Percentiles rank a stretch among this genome's conserved stretches.
Conservation (phyloP, 2,329 filamentous ascomycete genomes). For the Lachnellula subtilissima region DNA sequence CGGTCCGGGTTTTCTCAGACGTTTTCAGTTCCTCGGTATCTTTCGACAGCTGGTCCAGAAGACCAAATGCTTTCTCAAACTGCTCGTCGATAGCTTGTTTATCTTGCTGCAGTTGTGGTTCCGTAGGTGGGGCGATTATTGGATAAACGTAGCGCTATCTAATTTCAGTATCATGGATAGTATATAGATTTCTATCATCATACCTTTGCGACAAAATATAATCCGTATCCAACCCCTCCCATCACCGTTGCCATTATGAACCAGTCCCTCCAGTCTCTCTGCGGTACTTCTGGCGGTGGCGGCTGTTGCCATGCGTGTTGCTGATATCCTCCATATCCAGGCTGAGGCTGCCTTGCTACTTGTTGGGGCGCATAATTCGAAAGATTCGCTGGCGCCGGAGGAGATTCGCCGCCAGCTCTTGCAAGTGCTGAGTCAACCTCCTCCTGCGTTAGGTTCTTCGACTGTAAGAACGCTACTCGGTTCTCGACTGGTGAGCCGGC, state of each 20-base stretch:
- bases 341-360: constrained; percentile 34
- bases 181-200: constrained; percentile 9
- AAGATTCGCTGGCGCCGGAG: constrained; percentile 35
- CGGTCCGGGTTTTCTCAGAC: constrained; percentile 78
- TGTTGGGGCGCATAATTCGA: constrained; percentile 40
- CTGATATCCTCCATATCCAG: constrained; percentile 43
- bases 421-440: constrained; percentile 84
- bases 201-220: constrained; percentile 85
- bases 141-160: constrained; percentile 80
- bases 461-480: constrained; percentile 85
- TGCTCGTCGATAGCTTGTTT: constrained; percentile 89
- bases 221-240: constrained; percentile 80
- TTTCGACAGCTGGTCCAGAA: constrained; percentile 86
- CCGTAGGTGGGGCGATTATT: constrained; percentile 86
- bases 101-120: constrained; percentile 88
- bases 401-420: constrained; percentile 60
- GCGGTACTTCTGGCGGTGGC: constrained; percentile 57
- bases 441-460: constrained; percentile 95
- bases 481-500: constrained; percentile 87
- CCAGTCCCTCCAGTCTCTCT: constrained; percentile 95
- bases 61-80: constrained; percentile 84
- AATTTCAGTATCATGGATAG: constrained; percentile 20
- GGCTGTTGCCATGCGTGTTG: constrained; percentile 54
- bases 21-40: constrained; percentile 86
- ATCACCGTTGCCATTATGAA: constrained; percentile 99